Evolutionary conservation across 2,329 filamentous ascomycete species (phyloP).

Genomic region (Apiospora malaysiana): DNA sequence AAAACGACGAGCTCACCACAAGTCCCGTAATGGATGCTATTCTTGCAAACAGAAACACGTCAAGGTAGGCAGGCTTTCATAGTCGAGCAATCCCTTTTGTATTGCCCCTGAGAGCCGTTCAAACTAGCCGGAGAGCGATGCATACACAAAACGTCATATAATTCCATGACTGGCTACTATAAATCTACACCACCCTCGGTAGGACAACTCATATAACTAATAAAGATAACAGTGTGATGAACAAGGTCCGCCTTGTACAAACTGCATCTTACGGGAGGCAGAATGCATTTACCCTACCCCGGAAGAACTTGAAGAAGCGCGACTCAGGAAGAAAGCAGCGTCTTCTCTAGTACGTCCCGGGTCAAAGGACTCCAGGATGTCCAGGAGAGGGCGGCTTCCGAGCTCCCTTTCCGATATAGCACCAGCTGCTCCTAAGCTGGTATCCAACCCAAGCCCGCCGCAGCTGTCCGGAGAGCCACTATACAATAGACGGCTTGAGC

Average conservation of each 20-base stretch:
- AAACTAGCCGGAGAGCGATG: too few species aligned
- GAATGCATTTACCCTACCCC: slow-evolving; percentile 7
- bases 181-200: neutral
- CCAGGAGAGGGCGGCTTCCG: neutral
- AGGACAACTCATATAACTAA: neutral
- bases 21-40: slow-evolving; percentile 18
- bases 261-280: neutral
- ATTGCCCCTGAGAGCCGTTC: too few species aligned
- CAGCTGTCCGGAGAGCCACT: neutral
- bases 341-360: neutral
- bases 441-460: neutral
- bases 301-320: slow-evolving; percentile 13
- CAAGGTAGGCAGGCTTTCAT: neutral
- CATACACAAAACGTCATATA: neutral
- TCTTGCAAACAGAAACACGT: slow-evolving; percentile 21
- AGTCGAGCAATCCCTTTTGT: neutral
- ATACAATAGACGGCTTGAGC: neutral
- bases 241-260: slow-evolving; percentile 3
- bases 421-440: neutral
- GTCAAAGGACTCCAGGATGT: neutral
- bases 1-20: neutral
- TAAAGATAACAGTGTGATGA: neutral
- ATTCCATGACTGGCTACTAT: neutral
- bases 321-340: neutral
- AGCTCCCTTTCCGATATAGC: neutral